Conservation (phyloP, 2,329 filamentous ascomycete genomes). For the Claviceps quebecensis region DNA sequence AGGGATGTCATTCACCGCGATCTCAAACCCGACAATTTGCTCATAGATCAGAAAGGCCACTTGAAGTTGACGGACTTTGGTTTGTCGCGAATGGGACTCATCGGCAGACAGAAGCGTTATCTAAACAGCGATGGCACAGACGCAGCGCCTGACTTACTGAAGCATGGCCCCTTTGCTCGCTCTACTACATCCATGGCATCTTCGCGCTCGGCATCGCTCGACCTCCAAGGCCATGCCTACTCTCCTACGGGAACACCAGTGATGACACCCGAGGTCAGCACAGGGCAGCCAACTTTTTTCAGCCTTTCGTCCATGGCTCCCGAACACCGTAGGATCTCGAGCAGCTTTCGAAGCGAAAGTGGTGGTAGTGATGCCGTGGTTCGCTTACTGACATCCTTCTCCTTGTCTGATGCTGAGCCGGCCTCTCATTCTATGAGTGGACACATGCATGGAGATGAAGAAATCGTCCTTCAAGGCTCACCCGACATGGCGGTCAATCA, state of each 20-base stretch:
- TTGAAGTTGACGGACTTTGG: conserved; percentile 96
- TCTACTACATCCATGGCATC: conserved; percentile 67
- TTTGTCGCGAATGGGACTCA: conserved; percentile 88
- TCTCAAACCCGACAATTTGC: conserved; percentile 88
- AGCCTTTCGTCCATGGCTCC: conserved; percentile 42
- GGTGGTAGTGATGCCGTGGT: conserved; percentile 76
- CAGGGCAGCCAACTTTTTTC: conserved; percentile 89
- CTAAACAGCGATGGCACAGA: conserved; percentile 65
- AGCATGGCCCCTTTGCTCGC: conserved; percentile 79
- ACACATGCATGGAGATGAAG: conserved; percentile 57
- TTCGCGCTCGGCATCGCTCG: conserved; percentile 85
- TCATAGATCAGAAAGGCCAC: conserved; percentile 94
- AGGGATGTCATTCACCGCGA: conserved; percentile 94
- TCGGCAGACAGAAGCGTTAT: conserved; percentile 90
- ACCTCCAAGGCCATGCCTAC: conserved; percentile 56
- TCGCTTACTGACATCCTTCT: conserved; percentile 70
- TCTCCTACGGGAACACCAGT: conserved; percentile 78
- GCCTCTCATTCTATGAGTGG: conserved; percentile 29
- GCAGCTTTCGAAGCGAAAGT: conserved; percentile 76
- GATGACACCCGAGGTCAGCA: conserved; percentile 58
- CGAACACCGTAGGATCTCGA: conserved; percentile 56
- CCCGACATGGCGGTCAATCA: conserved; percentile 52
- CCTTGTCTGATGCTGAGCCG: conserved; percentile 47
- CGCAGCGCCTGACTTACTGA: conserved; percentile 80
- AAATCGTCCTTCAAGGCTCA: conserved; percentile 57